Base-by-base conservation (phyloP, 1,284 basidiomycete genomes). In the Apiotrichum porosum region DNA sequence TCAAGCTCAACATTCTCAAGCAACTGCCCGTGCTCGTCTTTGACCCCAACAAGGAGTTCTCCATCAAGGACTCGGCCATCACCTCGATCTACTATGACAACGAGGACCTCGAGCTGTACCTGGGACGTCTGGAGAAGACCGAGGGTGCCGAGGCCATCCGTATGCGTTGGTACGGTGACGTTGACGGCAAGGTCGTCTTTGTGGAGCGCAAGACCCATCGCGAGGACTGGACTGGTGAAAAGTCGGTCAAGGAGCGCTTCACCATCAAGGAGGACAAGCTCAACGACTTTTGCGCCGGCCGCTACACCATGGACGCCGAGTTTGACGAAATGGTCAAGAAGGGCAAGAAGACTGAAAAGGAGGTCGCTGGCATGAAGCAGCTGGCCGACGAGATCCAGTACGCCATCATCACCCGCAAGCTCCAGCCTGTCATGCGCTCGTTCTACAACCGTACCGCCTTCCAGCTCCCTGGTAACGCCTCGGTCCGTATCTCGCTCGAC, bases 391-490 rank as follows among this genome's bases (percentile, higher is more conserved):
- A 98, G 75, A 88, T 98, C 12, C 94, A 98, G 71, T 97, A 97
- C 71, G 81, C 86, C 3, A 78, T 97, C 28, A 72, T 92, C 49
- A 87, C 85, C n/a, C 83, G 88, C 69, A 83, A 85, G 58, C 77
- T 98, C 22, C 72, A 78, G 47, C 92, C 91, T 84, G 94, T 97
- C 35, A 86, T 97, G 86, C 82, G 94, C 28, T 91, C 92, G n/a
- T 98, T 97, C 77, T 98, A 98, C 78, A 97, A 97, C 71, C 86
- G 94, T 43, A 98, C 95, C 9, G 94, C 94, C 0, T 98, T 98
- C 80, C 94, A 98, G 75, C 82, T 98, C 21, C 95, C 95, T 9
- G 94, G 95, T 18, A 95, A 98, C 67, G 94, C 95, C 22, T 84
- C 91, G 38, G 94, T 98, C 34, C 90, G 94, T 45, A 97, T 98